Conservation (phyloP, 176 grass and related monocot genomes). For the Lolium rigidum region DNA sequence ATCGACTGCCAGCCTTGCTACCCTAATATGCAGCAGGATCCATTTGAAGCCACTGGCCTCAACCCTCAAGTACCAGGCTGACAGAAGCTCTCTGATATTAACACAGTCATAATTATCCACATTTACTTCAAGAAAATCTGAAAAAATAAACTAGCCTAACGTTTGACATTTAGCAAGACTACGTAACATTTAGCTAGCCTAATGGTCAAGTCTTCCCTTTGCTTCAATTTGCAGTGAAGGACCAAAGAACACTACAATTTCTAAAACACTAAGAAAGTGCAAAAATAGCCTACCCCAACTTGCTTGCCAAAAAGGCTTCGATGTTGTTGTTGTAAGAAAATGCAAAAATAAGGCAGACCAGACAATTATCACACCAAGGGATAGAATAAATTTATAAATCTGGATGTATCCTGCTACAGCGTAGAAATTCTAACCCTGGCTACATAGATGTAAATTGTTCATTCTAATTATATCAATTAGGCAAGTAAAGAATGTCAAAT, state of each 20-base stretch:
- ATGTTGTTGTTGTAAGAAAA: neutral
- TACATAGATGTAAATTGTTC: neutral
- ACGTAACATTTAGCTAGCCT: neutral
- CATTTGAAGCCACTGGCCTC: neutral
- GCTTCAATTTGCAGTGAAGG: constrained; percentile 15
- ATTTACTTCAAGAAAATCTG: neutral
- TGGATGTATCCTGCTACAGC: neutral
- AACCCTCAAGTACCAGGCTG: neutral
- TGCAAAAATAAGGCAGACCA: neutral
- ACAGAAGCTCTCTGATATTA: constrained; percentile 4
- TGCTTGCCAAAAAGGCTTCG: too few species aligned
- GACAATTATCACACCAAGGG: neutral
- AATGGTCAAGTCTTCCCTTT: neutral
- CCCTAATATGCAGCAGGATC: neutral
- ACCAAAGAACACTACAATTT: neutral
- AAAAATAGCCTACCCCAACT: too few species aligned
- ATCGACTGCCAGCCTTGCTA: neutral
- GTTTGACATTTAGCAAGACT: constrained; percentile 3
- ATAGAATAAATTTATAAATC: neutral
- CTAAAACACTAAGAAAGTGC: neutral
- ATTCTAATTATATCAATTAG: neutral
- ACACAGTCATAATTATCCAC: neutral
- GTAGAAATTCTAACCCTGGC: constrained; percentile 5
- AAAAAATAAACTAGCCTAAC: constrained; percentile 24
- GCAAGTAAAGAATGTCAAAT: neutral